Evolutionary conservation across 2,329 filamentous ascomycete genomes (phyloP).

Genomic region (Fonsecaea pedrosoi): DNA sequence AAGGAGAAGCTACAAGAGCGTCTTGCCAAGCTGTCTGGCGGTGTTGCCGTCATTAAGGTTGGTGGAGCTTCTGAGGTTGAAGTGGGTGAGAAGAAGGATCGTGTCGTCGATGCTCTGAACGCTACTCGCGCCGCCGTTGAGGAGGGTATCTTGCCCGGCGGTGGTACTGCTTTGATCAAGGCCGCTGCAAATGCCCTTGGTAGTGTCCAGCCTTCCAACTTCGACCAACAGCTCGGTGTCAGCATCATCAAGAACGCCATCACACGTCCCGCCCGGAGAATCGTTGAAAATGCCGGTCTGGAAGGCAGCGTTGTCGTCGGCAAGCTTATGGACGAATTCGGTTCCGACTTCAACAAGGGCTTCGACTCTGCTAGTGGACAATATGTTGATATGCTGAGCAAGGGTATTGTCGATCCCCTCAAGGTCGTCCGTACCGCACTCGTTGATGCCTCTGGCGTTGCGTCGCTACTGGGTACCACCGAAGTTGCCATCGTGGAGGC

Average conservation of each 20-base stretch:
- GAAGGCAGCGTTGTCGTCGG: conserved; percentile 97
- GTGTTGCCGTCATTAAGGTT: conserved; percentile 99
- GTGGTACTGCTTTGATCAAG: conserved; percentile 98
- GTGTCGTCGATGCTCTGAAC: conserved; percentile 97
- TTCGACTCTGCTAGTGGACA: conserved; percentile 96
- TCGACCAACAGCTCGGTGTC: conserved; percentile 98
- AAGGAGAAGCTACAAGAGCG: conserved; percentile 99
- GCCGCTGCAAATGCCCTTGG: conserved; percentile 86
- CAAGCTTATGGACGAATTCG: conserved; percentile 96
- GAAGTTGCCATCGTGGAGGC: conserved; percentile 98
- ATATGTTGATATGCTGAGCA: conserved; percentile 97
- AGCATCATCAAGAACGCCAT: conserved; percentile 98
- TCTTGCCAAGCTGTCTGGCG: conserved; percentile 97
- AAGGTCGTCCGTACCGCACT: conserved; percentile 99
- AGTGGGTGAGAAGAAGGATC: conserved; percentile 99
- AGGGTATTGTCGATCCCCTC: conserved; percentile 97
- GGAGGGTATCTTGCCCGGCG: conserved; percentile 98
- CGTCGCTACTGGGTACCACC: conserved; percentile 94
- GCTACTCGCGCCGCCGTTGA: conserved; percentile 97
- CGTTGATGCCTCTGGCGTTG: conserved; percentile 92
- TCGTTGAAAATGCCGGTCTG: conserved; percentile 95
- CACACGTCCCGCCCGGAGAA: conserved; percentile 89
- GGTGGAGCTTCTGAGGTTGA: conserved; percentile 97
- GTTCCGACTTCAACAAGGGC: conserved; percentile 93
- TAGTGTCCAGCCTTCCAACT: conserved; percentile 87